Evolutionary conservation across 176 grass and related monocot genomes (phyloP), one percentile per base, ranked within the genome.

Genomic region (Carex littledalei): DNA sequence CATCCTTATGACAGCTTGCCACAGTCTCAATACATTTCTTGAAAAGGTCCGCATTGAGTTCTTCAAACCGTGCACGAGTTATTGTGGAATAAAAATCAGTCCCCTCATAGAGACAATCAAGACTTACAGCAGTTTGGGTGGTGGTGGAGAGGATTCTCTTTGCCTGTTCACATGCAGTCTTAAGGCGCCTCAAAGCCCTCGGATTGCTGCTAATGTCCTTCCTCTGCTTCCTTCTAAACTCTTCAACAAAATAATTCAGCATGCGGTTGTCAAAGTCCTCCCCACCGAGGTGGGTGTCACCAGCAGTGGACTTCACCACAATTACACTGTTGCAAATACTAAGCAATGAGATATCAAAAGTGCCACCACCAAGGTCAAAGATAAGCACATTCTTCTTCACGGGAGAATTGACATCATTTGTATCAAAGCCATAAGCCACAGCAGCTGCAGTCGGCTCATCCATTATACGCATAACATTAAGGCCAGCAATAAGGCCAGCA

Each of bases 391-490:
- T 81, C 78, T 87, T 87, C 77, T 82, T 77, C n/a, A 59, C 63
- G 53, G 16, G 9, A 43, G 65, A 69, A 1, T 41, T 39, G 49
- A 47, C 20, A 52, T 15, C 62, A 63, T 81, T 81, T 60, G 79
- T 82, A 24, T 87, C 85, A 18, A 87, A 69, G 24, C 78, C 77
- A 1, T 87, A 87, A 60, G 85, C 85, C 21, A 82, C 21, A 58
- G 85, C 85, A 17, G 78, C 85, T 5, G 85, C 85, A n/a, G 87
- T 89, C 0, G 83, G 83, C 18, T 89, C 87, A 50, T 89, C 84
- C 75, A 89, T 89, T 32, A 89, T 89, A 3, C 83, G 72, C 77
- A 85, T 64, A 3, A 89, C 87, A 59, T 89, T 89, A 6, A 85
- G 83, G 2, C 87, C 87, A 3, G 87, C 52, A 29, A 89, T 85